A percentile compares a stretch with the other conserved stretches of the same genome.
phyloP scores from a whole-genome alignment of 2,329 filamentous ascomycete genomes.

The Nigrospora osmanthi region DNA sequence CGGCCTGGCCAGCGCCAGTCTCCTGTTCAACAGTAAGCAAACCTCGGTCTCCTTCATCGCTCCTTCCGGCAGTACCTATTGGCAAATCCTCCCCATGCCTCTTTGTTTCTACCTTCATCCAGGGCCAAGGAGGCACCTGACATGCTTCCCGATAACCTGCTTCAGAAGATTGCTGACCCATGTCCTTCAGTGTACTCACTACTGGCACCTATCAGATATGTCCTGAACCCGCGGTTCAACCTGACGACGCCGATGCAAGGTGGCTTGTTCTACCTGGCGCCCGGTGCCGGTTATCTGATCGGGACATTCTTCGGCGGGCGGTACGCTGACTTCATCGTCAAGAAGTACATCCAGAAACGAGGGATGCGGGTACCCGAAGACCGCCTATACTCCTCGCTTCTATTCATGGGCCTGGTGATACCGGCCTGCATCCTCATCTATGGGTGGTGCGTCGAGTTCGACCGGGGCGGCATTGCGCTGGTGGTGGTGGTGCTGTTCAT shows the following conservation, averaged over 20 bases:
- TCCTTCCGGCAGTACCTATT: too few relatives aligned
- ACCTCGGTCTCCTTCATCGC: too few relatives aligned
- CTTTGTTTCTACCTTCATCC: too few relatives aligned
- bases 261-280: conserved; percentile 63
- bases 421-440: conserved; percentile 60
- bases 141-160: too few relatives aligned
- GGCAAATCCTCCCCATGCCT: too few relatives aligned
- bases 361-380: conserved; percentile 61
- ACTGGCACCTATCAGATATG: conserved; percentile 56
- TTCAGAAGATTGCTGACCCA: too few relatives aligned
- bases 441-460: conserved; percentile 41
- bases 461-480: conserved; percentile 44
- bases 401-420: conserved; percentile 53
- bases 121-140: too few relatives aligned
- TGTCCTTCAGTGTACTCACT: conserved; percentile 34
- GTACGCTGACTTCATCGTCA: conserved; percentile 30
- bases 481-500: conserved; percentile 68
- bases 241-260: conserved; percentile 54
- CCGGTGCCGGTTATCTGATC: conserved; percentile 55
- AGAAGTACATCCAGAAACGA: conserved; percentile 29
- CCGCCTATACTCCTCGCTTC: conserved; percentile 51
- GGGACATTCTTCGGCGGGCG: conserved; percentile 58
- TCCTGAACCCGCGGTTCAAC: conserved; percentile 62
- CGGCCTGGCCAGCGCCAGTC: conserved; percentile 46
- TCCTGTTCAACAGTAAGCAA: conserved; percentile 59